Evolutionary conservation across 441 rosid species (phyloP), one percentile per base, ranked within the genome.

Genomic region (Erodium trifolium): DNA sequence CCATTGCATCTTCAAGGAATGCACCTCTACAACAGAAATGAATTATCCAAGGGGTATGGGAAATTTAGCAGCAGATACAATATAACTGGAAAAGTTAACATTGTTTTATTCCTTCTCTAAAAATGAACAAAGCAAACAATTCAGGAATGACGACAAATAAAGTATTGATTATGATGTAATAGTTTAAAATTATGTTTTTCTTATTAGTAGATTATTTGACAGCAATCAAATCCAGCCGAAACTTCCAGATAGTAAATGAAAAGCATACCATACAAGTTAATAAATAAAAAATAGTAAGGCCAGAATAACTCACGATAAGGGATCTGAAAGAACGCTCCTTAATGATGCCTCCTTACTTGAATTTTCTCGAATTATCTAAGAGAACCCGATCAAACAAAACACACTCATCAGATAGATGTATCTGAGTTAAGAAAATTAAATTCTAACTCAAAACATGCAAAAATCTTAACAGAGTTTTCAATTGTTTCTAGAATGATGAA

Each of bases 241-340:
- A 31, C 34, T 31, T 31, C 4, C 3, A 31, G 34, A 31, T 31
- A 31, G 1, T 31, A 31, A 31, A 31, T 31, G 34, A 31, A 31
- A 31, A 31, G 34, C 4, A 3, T 31, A 31, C 4, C 34, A 31
- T 31, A 31, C 34, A 31, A 27, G 18, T 49, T 31, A 59, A 57
- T 17, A n/a, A 62, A 57, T 76, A 10, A 59, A 72, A 13, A 16
- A 3, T 13, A 14, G 8, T 0, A 31, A 31, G 57, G 63, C 73
- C 60, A 73, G 67, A 65, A 31, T 74, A 73, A 88, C 96, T 93
- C 83, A 93, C 98, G 96, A 91, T 72, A 91, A 64, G 65, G 96
- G 91, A 81, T 93, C 98, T 11, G 96, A 93, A 71, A 93, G 97
- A 73, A 93, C 84, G 71, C 95, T 91, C 86, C 98, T 84, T 73